Conservation (phyloP, 2,329 filamentous ascomycete species). For the Cordyceps farinosa region DNA sequence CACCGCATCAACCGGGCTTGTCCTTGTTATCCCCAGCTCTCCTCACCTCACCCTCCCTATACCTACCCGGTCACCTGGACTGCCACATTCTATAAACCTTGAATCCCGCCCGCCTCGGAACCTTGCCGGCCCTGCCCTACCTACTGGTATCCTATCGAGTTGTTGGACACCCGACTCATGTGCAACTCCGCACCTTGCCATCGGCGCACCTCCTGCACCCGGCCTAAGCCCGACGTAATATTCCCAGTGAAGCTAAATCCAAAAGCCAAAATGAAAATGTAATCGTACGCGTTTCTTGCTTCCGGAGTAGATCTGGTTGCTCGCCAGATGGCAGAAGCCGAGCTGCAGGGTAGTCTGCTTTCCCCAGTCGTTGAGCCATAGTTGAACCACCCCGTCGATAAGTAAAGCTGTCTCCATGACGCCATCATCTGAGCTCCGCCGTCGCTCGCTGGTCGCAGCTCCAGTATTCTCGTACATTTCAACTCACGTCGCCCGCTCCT, state of each 20-base stretch:
- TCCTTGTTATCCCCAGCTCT: background rate
- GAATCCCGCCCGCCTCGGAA: background rate
- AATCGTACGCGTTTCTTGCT: background rate
- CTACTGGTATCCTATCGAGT: background rate
- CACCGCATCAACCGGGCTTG: background rate
- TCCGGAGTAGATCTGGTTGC: background rate
- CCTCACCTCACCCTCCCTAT: background rate
- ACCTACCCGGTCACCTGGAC: background rate
- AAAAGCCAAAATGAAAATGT: background rate
- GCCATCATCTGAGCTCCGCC: conserved; percentile 3
- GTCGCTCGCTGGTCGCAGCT: background rate
- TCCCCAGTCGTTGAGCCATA: too few species aligned
- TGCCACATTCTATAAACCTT: conserved; percentile 1
- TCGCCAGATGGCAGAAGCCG: background rate
- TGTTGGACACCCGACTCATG: conserved; percentile 8
- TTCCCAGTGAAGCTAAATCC: background rate
- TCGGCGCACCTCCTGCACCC: background rate
- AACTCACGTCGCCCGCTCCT: background rate
- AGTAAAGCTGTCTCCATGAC: conserved; percentile 5
- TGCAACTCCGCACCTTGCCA: background rate
- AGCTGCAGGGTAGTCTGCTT: background rate
- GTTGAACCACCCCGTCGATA: background rate
- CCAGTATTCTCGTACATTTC: background rate
- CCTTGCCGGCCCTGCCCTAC: background rate
- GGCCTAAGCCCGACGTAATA: conserved; percentile 5